Percentiles rank a stretch among this genome's conserved stretches.
These are phyloP conservation scores for Trichosporon ovoides DNA, from an alignment of 1,284 basidiomycete species.

Conservation along the genomic window DNA sequence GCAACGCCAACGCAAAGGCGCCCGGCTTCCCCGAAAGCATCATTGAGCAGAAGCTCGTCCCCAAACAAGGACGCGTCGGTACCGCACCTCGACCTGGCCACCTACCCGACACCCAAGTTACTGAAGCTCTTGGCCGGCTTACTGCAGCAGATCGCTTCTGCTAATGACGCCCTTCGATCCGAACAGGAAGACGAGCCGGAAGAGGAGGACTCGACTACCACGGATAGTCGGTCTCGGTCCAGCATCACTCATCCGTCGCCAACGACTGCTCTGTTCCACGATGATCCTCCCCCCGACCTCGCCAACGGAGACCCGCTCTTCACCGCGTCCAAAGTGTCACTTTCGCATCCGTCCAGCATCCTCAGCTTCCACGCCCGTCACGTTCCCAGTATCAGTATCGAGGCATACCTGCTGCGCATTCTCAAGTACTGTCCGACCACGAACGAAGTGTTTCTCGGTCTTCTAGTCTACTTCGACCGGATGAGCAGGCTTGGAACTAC, in stretches of 20 bases:
- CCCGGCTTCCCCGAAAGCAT: conserved; percentile 22
- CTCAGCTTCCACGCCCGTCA: conserved; percentile 94
- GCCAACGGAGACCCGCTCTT: conserved; percentile 28
- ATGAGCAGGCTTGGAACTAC: conserved; percentile 52
- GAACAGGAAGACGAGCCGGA: conserved; percentile 35
- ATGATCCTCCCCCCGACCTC: conserved; percentile 40
- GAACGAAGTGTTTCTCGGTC: conserved; percentile 91
- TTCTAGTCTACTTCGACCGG: conserved; percentile 95
- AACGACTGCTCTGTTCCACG: conserved; percentile 37
- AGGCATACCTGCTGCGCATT: conserved; percentile 89
- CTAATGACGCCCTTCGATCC: conserved; percentile 64
- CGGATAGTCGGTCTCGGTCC: conserved; percentile 6
- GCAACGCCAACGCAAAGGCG: conserved; percentile 7
- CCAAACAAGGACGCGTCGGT: conserved; percentile 9
- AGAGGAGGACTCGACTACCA: conserved; percentile 13
- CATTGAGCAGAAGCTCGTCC: conserved; percentile 17
- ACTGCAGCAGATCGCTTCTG: conserved; percentile 82
- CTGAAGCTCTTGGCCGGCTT: conserved; percentile 82
- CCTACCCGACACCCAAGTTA: conserved; percentile 59
- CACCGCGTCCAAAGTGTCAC: conserved; percentile 70
- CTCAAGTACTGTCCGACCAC: conserved; percentile 98
- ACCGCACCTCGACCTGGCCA: conserved; percentile 54
- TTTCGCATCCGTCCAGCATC: conserved; percentile 72
- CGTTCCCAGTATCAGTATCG: conserved; percentile 88
- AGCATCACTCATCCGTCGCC: conserved; percentile 27